Base-by-base conservation (phyloP, 179 eudicot genomes). In the Beta macrorhiza region DNA sequence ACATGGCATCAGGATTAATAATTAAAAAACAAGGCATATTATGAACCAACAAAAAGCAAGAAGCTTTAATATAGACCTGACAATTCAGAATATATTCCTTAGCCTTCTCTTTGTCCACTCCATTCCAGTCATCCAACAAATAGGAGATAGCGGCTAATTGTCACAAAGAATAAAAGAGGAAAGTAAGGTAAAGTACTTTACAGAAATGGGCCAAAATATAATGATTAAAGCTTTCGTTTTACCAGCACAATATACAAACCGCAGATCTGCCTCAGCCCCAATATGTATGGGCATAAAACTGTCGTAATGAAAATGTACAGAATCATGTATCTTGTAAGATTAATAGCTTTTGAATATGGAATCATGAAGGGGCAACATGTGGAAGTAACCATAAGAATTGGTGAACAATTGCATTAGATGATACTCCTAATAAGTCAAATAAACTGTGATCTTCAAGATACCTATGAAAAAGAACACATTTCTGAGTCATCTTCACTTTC, bases 241-340 rank as follows among this genome's bases (percentile, higher is more conserved):
- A 95, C 98, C 92, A 67, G 98, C 98, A 88, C 98, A 95, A 85
- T 82, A 95, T 69, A 93, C 87, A 79, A 95, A 95, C 22, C 98
- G 88, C 70, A 95, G 95, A 89, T 95, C 98, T 64, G 93, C 88
- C 88, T 95, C 98, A 51, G 93, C 98, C 73, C 97, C 97, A 68
- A 88, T 87, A 84, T 91, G 95, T 76, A 89, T 92, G 74, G 98
- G 98, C 90, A 91, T 92, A 86, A 92, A 95, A 84, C 99, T 95
- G 89, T 80, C 12, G 67, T 70, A 79, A 67, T 63, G n/a, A 81
- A 82, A 58, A 78, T 44, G 1, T 17, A 17, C 20, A 69, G 13
- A 44, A 56, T 74, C 20, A 56, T 53, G 76, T n/a, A 73, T 44
- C 19, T 8, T 56, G 7, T n/a, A 51, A 47, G 0, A 72, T 1